These are phyloP conservation scores for Colletotrichum zoysiae DNA, from an alignment of 2,329 filamentous ascomycete species.

Conservation along the genomic window DNA sequence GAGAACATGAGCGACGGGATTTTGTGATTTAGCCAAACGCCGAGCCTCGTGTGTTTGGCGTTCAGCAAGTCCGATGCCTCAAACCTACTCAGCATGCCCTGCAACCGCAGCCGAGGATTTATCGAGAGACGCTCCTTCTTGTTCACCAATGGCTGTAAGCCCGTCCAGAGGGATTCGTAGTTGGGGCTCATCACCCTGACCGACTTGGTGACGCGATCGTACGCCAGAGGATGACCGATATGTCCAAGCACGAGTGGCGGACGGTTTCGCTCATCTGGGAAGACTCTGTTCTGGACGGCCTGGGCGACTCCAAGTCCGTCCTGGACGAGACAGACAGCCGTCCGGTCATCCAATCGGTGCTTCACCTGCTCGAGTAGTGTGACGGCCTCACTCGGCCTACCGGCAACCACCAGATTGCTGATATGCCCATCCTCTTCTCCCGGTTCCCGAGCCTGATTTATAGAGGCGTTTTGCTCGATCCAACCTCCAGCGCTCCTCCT, in stretches of 20 bases:
- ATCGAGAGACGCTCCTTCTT: slow-evolving; percentile 34
- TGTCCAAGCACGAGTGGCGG: slow-evolving; percentile 84
- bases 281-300: slow-evolving; percentile 77
- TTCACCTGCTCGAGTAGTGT: slow-evolving; percentile 70
- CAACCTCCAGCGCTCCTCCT: slow-evolving; percentile 44
- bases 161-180: slow-evolving; percentile 51
- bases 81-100: slow-evolving; percentile 74
- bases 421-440: slow-evolving; percentile 65
- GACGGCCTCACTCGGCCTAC: slow-evolving; percentile 65
- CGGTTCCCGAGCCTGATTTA: slow-evolving; percentile 2
- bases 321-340: slow-evolving; percentile 81
- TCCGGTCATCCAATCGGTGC: slow-evolving; percentile 75
- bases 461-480: slow-evolving; percentile 19
- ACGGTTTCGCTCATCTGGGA: slow-evolving; percentile 72
- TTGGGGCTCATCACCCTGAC: slow-evolving; percentile 53
- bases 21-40: slow-evolving; percentile 77
- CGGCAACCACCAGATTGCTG: slow-evolving; percentile 77
- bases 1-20: slow-evolving; percentile 83
- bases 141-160: slow-evolving; percentile 42
- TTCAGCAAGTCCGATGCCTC: slow-evolving; percentile 72
- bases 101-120: slow-evolving; percentile 47
- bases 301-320: slow-evolving; percentile 90
- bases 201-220: slow-evolving; percentile 55
- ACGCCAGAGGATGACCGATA: slow-evolving; percentile 61
- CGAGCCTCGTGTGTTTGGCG: slow-evolving; percentile 68